phyloP scores from a whole-genome alignment of 1,284 basidiomycete genomes.

The Ganoderma lucidum region DNA sequence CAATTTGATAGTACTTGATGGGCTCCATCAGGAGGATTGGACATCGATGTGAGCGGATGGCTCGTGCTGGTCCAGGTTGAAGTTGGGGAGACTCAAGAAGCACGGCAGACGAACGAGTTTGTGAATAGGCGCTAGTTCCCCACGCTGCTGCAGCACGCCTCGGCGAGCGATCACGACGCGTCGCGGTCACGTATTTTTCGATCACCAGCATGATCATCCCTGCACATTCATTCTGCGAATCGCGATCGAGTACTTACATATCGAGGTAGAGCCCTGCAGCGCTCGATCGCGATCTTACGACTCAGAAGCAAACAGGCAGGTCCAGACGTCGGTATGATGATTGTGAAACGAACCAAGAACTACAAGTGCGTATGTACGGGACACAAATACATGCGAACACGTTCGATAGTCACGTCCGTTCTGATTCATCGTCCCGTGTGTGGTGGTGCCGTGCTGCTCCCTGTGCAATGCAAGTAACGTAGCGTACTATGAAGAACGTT shows the following conservation, averaged over 20 bases:
- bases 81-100: conserved; percentile 3
- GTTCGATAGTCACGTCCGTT: conserved; percentile 72
- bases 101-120: not conserved
- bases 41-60: not conserved
- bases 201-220: not conserved
- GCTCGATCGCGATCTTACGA: not conserved
- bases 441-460: conserved; percentile 40
- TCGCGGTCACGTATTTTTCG: conserved; percentile 4
- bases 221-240: not conserved
- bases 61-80: not conserved
- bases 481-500: conserved; percentile 21
- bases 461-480: conserved; percentile 25
- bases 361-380: conserved; percentile 40
- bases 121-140: not conserved
- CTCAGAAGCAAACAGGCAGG: conserved; percentile 10
- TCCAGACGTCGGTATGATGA: conserved; percentile 13
- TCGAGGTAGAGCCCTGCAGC: not conserved
- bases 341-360: conserved; percentile 36
- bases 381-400: conserved; percentile 63
- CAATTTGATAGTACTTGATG: conserved; percentile 42
- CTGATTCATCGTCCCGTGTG: conserved; percentile 59
- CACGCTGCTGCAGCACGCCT: conserved; percentile 2
- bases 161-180: not conserved
- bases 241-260: not conserved
- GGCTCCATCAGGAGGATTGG: conserved; percentile 16